Percentiles rank a stretch among this genome's conserved stretches.
phyloP scores from a whole-genome alignment of 768 basidiomycete genomes.

The Pulveroboletus sp. region DNA sequence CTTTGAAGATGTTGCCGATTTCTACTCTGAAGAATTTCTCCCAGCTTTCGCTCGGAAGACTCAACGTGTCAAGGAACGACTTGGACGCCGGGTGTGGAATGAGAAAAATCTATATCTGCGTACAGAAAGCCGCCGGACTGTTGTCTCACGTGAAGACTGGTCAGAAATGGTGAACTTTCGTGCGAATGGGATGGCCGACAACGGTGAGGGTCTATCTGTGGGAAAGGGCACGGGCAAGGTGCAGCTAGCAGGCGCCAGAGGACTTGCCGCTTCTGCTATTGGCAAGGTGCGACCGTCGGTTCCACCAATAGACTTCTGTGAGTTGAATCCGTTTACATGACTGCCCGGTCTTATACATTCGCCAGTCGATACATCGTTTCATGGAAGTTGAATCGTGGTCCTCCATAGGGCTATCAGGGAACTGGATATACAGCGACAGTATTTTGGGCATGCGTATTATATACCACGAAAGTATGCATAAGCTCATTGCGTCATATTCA shows the following conservation, averaged over 20 bases:
- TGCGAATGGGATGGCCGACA: background rate
- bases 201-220: background rate
- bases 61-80: constrained; percentile 67
- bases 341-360: background rate
- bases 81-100: constrained; percentile 77
- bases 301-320: constrained; percentile 22
- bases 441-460: background rate
- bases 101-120: constrained; percentile 55
- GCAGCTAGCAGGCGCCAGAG: constrained; percentile 3
- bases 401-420: background rate
- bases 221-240: background rate
- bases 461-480: background rate
- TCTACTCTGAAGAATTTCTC: constrained; percentile 38
- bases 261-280: constrained; percentile 4
- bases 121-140: constrained; percentile 26
- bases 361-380: constrained; percentile 25
- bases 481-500: background rate
- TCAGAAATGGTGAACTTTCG: constrained; percentile 47
- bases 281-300: background rate
- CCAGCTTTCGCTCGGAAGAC: constrained; percentile 48
- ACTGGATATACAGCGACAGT: constrained; percentile 6
- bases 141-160: constrained; percentile 49
- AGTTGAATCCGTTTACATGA: constrained; percentile 7
- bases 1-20: constrained; percentile 44
- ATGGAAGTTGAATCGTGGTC: constrained; percentile 8